phyloP scores from a whole-genome alignment of 495 filamentous ascomycete species.

The Xylaria flabelliformis region DNA sequence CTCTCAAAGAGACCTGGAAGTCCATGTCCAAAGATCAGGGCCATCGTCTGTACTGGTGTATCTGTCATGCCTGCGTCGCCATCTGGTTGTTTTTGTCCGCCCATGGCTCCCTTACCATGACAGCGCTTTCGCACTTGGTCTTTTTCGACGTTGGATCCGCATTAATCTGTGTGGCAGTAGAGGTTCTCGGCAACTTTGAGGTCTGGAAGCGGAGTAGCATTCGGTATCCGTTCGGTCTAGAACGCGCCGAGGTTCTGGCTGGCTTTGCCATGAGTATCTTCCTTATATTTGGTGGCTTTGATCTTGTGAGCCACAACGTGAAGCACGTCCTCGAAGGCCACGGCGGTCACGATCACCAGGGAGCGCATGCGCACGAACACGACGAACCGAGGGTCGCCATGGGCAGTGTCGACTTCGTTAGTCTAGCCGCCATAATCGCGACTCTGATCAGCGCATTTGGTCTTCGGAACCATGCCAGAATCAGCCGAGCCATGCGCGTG shows the following conservation, averaged over 20 bases:
- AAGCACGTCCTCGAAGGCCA: conserved; percentile 79
- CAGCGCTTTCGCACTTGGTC: conserved; percentile 88
- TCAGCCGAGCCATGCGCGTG: conserved; percentile 80
- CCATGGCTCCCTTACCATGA: conserved; percentile 88
- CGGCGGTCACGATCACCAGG: conserved; percentile 67
- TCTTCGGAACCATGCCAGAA: conserved; percentile 91
- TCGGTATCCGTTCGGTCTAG: conserved; percentile 89
- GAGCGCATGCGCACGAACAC: conserved; percentile 65
- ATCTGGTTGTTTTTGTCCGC: conserved; percentile 83
- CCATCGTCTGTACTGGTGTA: conserved; percentile 83
- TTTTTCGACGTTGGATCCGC: conserved; percentile 94
- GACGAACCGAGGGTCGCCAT: conserved; percentile 62
- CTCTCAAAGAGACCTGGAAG: conserved; percentile 78
- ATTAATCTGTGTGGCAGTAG: conserved; percentile 89
- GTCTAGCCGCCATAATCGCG: conserved; percentile 83
- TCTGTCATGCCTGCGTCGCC: conserved; percentile 83
- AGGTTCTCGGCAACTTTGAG: conserved; percentile 93
- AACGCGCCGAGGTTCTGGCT: conserved; percentile 89
- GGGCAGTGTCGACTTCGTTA: conserved; percentile 80
- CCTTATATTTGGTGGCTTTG: conserved; percentile 93
- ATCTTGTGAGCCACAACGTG: conserved; percentile 89
- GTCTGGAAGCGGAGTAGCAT: conserved; percentile 95
- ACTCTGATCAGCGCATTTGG: conserved; percentile 87
- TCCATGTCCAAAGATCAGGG: conserved; percentile 90
- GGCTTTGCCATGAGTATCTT: conserved; percentile 98